Percentiles rank a stretch among this genome's conserved stretches.
phyloP scores from a whole-genome alignment of 2,329 filamentous ascomycete species.

The Diplodia mutila region DNA sequence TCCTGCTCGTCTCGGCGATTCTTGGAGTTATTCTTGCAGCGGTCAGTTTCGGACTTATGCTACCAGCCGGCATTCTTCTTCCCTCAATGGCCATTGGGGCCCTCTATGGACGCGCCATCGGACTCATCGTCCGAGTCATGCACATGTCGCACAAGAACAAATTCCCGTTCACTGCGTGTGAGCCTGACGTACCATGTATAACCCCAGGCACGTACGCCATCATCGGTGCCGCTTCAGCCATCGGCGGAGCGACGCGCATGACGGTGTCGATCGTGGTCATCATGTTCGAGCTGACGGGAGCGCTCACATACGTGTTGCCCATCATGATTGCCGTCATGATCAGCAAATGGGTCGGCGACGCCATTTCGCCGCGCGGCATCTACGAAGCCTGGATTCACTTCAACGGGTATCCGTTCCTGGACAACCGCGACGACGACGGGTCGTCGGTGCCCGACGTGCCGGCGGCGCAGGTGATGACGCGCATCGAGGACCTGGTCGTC shows the following conservation, averaged over 20 bases:
- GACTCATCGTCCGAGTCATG: conserved; percentile 87
- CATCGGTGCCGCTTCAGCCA: conserved; percentile 90
- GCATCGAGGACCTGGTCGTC: conserved; percentile 85
- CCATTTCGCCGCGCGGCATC: conserved; percentile 88
- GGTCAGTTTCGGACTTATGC: conserved; percentile 90
- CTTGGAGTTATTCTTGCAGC: conserved; percentile 84
- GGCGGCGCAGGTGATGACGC: conserved; percentile 88
- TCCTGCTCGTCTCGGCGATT: conserved; percentile 79
- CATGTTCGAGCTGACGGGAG: conserved; percentile 98
- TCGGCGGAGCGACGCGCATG: conserved; percentile 92
- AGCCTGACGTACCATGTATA: conserved; percentile 83
- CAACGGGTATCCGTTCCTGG: conserved; percentile 92
- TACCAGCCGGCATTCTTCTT: conserved; percentile 93
- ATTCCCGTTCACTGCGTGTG: conserved; percentile 77
- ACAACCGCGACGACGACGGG: conserved; percentile 65
- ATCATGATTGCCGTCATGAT: conserved; percentile 99
- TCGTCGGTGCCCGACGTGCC: conserved; percentile 77
- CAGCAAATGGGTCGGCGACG: conserved; percentile 97
- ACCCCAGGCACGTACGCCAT: conserved; percentile 96
- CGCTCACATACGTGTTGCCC: conserved; percentile 91
- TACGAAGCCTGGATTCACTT: conserved; percentile 98
- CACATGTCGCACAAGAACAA: conserved; percentile 77
- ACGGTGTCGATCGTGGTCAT: conserved; percentile 98
- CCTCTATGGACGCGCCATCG: conserved; percentile 83
- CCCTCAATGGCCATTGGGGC: conserved; percentile 96